Evolutionary conservation across 2,329 filamentous ascomycete species (phyloP), one percentile per base, ranked within the genome.

Genomic region (Alternaria ventricosa): DNA sequence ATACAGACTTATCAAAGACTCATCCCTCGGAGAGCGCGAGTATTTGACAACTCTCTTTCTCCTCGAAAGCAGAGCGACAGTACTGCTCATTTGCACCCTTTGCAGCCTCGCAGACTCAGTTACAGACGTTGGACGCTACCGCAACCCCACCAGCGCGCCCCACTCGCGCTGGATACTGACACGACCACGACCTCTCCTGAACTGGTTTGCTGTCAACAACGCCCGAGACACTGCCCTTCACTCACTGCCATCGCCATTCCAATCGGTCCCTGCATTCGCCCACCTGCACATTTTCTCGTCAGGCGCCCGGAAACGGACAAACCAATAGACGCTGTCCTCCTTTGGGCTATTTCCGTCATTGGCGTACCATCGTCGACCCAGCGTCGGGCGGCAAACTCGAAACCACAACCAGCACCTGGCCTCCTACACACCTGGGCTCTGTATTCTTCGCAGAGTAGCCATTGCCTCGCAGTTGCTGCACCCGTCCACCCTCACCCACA

Each of bases 321-420:
- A 69, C 74, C 77, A 78, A 79, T 79, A 80, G 71, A 78, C 76
- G 77, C 77, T 74, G 77, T 75, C 74, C 75, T 77, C 69, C 71
- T 77, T 67, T 63, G 64, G 66, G 70, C 66, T 68, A 60, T 68
- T 60, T 67, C 70, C 68, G 71, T 79, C 76, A 79, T 79, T 80
- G 77, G 78, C 71, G 75, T 75, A 63, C 70, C 72, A 68, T 68
- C 68, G 63, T 67, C 69, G 71, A 76, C 74, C 69, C 74, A 75
- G 71, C 72, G 68, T 75, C 66, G 72, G 73, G 78, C 77, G 77
- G 71, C 76, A 79, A 77, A 74, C 67, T 70, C 72, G 73, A 78
- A 72, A 75, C 71, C 67, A 44, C 68, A 60, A 50, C 66, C 67
- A 68, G 63, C 66, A 62, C 65, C 46, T 43, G 41, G 49, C 60